phyloP scores from a whole-genome alignment of 2,329 filamentous ascomycete species.

The Xylariaceae sp. region DNA sequence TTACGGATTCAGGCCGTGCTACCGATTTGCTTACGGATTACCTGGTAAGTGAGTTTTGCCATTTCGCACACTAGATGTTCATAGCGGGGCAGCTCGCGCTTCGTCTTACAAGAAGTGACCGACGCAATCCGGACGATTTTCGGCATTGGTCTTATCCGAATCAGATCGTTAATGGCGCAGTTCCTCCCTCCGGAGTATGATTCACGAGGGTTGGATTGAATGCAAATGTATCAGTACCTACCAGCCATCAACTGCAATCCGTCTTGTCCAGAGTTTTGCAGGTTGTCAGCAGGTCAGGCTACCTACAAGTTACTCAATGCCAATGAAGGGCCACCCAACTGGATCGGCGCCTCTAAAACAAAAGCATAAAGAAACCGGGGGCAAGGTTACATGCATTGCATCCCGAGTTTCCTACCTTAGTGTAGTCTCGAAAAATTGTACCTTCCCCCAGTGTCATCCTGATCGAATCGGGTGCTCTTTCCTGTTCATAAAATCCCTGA shows the following conservation, averaged over 20 bases:
- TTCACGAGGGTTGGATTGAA: neutral
- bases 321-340: neutral
- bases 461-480: neutral
- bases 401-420: neutral
- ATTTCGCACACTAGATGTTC: neutral
- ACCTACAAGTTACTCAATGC: too few species aligned
- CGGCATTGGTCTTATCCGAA: slow-evolving; percentile 1
- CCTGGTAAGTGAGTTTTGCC: neutral
- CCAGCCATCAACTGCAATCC: too few species aligned
- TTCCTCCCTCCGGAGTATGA: neutral
- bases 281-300: too few species aligned
- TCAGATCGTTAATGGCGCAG: slow-evolving; percentile 9
- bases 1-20: too few species aligned
- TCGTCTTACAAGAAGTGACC: slow-evolving; percentile 2
- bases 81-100: slow-evolving; percentile 3
- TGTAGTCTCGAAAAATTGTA: neutral
- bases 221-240: too few species aligned
- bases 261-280: too few species aligned
- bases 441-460: too few species aligned
- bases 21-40: too few species aligned
- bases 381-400: slow-evolving; percentile 13
- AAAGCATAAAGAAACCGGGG: slow-evolving; percentile 1
- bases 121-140: slow-evolving; percentile 19
- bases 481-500: neutral
- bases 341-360: slow-evolving; percentile 12